Base-by-base conservation (phyloP, 1,284 basidiomycete species). In the Microbotryum violaceum region DNA sequence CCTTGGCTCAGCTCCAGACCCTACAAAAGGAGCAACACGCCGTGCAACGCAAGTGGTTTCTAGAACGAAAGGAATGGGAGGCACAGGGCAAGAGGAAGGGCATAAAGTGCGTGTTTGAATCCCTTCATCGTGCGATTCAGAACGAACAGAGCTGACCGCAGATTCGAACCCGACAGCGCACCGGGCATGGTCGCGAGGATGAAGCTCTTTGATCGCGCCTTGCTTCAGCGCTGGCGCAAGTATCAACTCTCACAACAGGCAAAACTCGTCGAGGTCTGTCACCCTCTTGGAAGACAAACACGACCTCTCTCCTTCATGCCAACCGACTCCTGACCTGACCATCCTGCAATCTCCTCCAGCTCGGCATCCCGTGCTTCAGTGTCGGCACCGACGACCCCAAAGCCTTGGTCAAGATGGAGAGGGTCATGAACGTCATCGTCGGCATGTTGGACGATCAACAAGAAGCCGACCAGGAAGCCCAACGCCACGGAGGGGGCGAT, bases 391-490 rank as follows among this genome's bases (percentile, higher is more conserved):
- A 48, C 14, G 66, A 65, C 25, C 48, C 54, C 25, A 64, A 42
- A 18, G 37, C 57, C 3, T 16, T 64, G 12, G 54, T 61, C 25
- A 64, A 60, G 46, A 55, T 60, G 37, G 66, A 64, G 27, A 52
- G 66, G 2, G 63, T 67, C n/a, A 56, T 67, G 49, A 45, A 37
- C 27, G 61, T 67, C n/a, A 56, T 67, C 53, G 58, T 67, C 54
- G 63, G 65, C 29, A 62, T 67, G 29, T 47, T 67, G 54, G 63
- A 67, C 42, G 65, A 67, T 50, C 63, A 52, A 16, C 57, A 63
- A 18, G 55, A 56, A 9, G 33, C 12, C 21, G 48, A 31, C 14
- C 31, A 27, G 9, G 16, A 29, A 56, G 9, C 37, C 37, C 37
- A 42, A 42, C 37, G 14, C 37, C 14, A 42, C 16, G 16, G 37